Conservation (phyloP, 2,329 filamentous ascomycete species). For the Colletotrichum coccodes region DNA sequence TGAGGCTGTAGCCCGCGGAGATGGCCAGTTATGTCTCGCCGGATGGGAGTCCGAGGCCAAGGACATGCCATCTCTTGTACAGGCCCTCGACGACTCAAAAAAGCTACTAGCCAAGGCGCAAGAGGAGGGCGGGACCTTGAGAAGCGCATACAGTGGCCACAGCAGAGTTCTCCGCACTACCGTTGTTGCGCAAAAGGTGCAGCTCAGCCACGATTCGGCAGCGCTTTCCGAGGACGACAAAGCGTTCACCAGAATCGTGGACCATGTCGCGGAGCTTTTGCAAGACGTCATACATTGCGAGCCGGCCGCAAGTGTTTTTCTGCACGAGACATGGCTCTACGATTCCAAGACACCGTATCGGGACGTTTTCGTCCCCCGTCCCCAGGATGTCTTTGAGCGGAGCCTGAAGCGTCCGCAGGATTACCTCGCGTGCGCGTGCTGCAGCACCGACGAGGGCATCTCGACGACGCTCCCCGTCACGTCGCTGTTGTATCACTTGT, state of each 20-base stretch:
- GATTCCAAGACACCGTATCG: slow-evolving; percentile 75
- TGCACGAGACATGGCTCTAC: slow-evolving; percentile 81
- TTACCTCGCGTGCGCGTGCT: slow-evolving; percentile 80
- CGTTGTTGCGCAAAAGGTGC: slow-evolving; percentile 83
- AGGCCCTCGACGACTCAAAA: slow-evolving; percentile 55
- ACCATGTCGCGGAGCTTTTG: slow-evolving; percentile 63
- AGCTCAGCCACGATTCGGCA: slow-evolving; percentile 80
- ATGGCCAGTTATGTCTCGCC: slow-evolving; percentile 48
- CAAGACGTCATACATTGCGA: slow-evolving; percentile 47
- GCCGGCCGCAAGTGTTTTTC: slow-evolving; percentile 58
- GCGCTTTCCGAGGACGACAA: slow-evolving; percentile 77
- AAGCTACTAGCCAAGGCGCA: slow-evolving; percentile 56
- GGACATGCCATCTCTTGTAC: slow-evolving; percentile 46
- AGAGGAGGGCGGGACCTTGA: slow-evolving; percentile 61
- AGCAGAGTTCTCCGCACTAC: slow-evolving; percentile 79
- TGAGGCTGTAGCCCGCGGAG: slow-evolving; percentile 46
- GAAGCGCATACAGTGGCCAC: slow-evolving; percentile 80
- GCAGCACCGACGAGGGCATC: slow-evolving; percentile 61
- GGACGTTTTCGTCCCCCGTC: slow-evolving; percentile 80
- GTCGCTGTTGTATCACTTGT: slow-evolving; percentile 81
- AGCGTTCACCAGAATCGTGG: slow-evolving; percentile 74
- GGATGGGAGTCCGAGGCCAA: slow-evolving; percentile 44
- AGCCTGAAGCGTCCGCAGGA: slow-evolving; percentile 79
- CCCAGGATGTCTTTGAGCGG: slow-evolving; percentile 76
- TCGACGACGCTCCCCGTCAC: slow-evolving; percentile 74